Percentiles rank a stretch among this genome's conserved stretches.
phyloP scores from a whole-genome alignment of 768 basidiomycete species.

The Tricholoma saponaceum region DNA sequence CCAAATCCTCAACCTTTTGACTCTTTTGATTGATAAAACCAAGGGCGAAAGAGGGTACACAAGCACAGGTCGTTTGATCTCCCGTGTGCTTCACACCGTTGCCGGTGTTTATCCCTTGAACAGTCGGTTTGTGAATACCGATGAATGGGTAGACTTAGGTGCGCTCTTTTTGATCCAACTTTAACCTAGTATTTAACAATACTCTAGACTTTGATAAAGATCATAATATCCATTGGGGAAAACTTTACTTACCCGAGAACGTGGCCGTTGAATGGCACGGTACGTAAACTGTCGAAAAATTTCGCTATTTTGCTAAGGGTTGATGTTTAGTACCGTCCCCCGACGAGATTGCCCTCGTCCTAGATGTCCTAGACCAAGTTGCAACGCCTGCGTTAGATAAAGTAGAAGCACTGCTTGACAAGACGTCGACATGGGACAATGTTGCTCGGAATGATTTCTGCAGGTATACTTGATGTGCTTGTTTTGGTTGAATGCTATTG shows the following conservation, averaged over 20 bases:
- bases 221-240: slow-evolving; percentile 76
- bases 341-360: slow-evolving; percentile 73
- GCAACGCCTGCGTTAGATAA: slow-evolving; percentile 61
- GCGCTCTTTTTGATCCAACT: slow-evolving; percentile 14
- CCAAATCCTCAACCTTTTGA: slow-evolving; percentile 58
- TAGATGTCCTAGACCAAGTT: slow-evolving; percentile 74
- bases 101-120: slow-evolving; percentile 75
- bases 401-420: slow-evolving; percentile 59
- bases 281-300: slow-evolving; percentile 24
- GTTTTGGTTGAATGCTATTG: not conserved
- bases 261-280: slow-evolving; percentile 89
- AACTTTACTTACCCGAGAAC: slow-evolving; percentile 70
- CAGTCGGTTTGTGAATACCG: slow-evolving; percentile 73
- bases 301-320: slow-evolving; percentile 6
- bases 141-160: slow-evolving; percentile 80
- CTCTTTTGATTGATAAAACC: slow-evolving; percentile 69
- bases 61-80: slow-evolving; percentile 72
- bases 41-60: slow-evolving; percentile 88
- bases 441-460: slow-evolving; percentile 79
- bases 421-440: slow-evolving; percentile 57
- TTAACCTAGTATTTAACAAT: slow-evolving; percentile 13
- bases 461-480: slow-evolving; percentile 40
- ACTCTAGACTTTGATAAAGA: slow-evolving; percentile 53
- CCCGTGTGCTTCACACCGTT: slow-evolving; percentile 70
- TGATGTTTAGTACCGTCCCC: slow-evolving; percentile 45